Percentiles rank a stretch among this genome's conserved stretches.
These are phyloP conservation scores for Lachancea fermentati DNA, from an alignment of 805 yeast species.

Conservation along the genomic window DNA sequence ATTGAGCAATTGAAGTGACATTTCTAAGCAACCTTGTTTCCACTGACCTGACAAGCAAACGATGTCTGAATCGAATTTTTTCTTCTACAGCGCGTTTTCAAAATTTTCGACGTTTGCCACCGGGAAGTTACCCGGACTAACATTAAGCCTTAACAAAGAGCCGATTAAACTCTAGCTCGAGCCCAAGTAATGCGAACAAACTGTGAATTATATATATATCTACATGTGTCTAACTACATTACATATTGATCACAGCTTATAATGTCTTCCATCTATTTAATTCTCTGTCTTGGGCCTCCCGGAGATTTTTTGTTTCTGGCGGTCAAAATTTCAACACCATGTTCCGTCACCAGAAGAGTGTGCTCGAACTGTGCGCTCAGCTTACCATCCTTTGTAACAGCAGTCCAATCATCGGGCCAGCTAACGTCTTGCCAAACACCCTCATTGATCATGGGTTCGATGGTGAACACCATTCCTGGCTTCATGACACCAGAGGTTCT, in stretches of 20 bases:
- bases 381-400: slow-evolving; percentile 84
- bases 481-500: slow-evolving; percentile 91
- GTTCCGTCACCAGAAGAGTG: slow-evolving; percentile 85
- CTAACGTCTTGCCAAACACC: slow-evolving; percentile 75
- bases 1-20: slow-evolving; percentile 79
- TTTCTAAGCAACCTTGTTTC: slow-evolving; percentile 10
- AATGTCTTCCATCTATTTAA: slow-evolving; percentile 30
- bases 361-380: slow-evolving; percentile 94
- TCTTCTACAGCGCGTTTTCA: not conserved
- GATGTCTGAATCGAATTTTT: too few species aligned
- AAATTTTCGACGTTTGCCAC: slow-evolving; percentile 3
- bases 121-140: not conserved
- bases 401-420: slow-evolving; percentile 99
- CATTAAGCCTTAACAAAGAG: too few species aligned
- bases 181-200: too few species aligned
- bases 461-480: slow-evolving; percentile 94
- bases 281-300: slow-evolving; percentile 75
- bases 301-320: slow-evolving; percentile 78
- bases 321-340: slow-evolving; percentile 85
- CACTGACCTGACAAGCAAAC: not conserved
- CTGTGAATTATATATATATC: too few species aligned
- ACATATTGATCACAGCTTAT: too few species aligned
- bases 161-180: too few species aligned
- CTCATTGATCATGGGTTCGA: slow-evolving; percentile 92
- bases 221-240: not conserved